These are phyloP conservation scores for Lasiosphaeris hirsuta DNA, from an alignment of 495 filamentous ascomycete genomes.

Conservation along the genomic window DNA sequence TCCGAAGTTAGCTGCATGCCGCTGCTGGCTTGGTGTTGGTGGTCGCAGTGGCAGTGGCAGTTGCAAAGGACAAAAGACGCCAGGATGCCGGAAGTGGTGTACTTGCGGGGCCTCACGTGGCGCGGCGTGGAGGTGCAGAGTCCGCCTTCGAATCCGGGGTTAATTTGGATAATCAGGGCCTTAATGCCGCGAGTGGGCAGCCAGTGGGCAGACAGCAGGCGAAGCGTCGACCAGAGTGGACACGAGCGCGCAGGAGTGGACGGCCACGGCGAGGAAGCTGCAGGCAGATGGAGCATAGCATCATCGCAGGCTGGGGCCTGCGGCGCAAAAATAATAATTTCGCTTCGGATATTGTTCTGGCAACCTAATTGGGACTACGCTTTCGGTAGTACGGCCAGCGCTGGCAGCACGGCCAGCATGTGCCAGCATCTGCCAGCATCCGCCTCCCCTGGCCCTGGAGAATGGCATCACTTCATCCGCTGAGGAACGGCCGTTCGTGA, in stretches of 20 bases:
- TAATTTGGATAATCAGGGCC: constrained; percentile 40
- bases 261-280: neutral
- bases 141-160: constrained; percentile 35
- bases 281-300: constrained; percentile 4
- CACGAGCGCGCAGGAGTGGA: too few species aligned
- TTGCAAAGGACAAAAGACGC: too few species aligned
- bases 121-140: constrained; percentile 23
- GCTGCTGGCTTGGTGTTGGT: too few species aligned
- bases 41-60: too few species aligned
- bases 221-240: too few species aligned
- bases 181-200: constrained; percentile 5
- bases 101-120: constrained; percentile 17
- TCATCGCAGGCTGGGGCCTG: neutral
- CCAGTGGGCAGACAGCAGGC: too few species aligned
- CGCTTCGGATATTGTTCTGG: constrained; percentile 12
- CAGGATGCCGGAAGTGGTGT: too few species aligned
- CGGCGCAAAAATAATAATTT: constrained; percentile 12
- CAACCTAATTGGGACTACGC: constrained; percentile 17
- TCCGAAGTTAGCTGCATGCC: too few species aligned
- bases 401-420: neutral
- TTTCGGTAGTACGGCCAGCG: neutral
- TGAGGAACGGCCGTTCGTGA: neutral
- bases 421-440: neutral
- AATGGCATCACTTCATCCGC: neutral
- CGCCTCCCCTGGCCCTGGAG: neutral